Base-by-base conservation (phyloP, 768 basidiomycete genomes). In the Phylloporus sp. region DNA sequence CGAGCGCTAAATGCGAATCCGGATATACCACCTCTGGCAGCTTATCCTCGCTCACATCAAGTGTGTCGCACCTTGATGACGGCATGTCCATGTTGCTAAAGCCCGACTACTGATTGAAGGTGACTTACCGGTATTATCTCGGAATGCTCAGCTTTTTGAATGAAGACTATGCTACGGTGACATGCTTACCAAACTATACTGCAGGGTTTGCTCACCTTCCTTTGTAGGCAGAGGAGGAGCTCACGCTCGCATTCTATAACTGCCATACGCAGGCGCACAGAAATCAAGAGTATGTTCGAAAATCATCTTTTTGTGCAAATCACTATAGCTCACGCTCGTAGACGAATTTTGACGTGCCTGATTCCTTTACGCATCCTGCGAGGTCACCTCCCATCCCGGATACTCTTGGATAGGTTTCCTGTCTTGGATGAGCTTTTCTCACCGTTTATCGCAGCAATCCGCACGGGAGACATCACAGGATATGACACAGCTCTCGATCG, bases 141-240 rank as follows among this genome's bases (percentile, higher is more conserved):
- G 96, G 95, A 52, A 90, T 97, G 82, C 75, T 98, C 50, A 85
- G 82, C 60, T 97, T 98, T 69, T 67, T 97, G 50, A 90, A 90
- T 58, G 96, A 97, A 63, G 87, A 95, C 39, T 94, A 90, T 60
- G 74, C 71, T 31, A 91, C 91, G 71, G 90, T 85, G 38, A 26
- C 64, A 53, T 29, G 38, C 11, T n/a, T 43, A 11, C 36, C 42
- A 11, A 23, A 47, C 15, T n/a, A 20, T 13, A 11, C 6, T 11
- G 23, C 31, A 1, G 22, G 9, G 22, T 33, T 38, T 26, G 34
- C 53, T 52, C n/a, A 54, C 17, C 5, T 17, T 38, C 20, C 22
- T 14, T n/a, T 18, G 17, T 34, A 92, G 88, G 81, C 91, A 36
- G 87, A 93, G 64, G 77, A 87, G 65, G 85, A 96, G 61, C 76